Percentiles rank a stretch among this genome's conserved stretches.
Conservation (phyloP, 805 yeast species). For the Candida tibetensis region DNA sequence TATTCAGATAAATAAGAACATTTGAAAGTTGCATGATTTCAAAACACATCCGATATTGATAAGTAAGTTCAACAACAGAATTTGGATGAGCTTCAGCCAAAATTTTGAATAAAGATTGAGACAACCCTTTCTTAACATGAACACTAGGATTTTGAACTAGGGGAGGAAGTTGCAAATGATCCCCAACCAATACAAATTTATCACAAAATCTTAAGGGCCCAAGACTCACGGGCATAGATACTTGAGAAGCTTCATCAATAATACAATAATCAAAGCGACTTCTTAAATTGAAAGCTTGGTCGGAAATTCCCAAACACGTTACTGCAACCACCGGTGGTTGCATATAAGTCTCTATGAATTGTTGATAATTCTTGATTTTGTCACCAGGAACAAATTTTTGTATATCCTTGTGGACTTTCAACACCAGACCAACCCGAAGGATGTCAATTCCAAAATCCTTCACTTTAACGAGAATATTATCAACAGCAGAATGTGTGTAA, state of each 20-base stretch:
- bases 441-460: slow-evolving; percentile 38
- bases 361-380: slow-evolving; percentile 38
- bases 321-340: slow-evolving; percentile 78
- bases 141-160: slow-evolving; percentile 59
- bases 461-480: slow-evolving; percentile 81
- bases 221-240: slow-evolving; percentile 83
- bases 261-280: slow-evolving; percentile 84
- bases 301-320: slow-evolving; percentile 77
- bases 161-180: slow-evolving; percentile 92
- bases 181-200: slow-evolving; percentile 91
- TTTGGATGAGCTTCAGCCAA: slow-evolving; percentile 72
- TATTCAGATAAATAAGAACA: slow-evolving; percentile 69
- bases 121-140: slow-evolving; percentile 64
- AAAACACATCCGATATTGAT: slow-evolving; percentile 89
- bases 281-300: slow-evolving; percentile 53
- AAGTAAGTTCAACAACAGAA: slow-evolving; percentile 70
- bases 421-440: slow-evolving; percentile 62
- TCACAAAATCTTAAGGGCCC: slow-evolving; percentile 82
- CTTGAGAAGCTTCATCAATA: slow-evolving; percentile 95
- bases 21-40: slow-evolving; percentile 87
- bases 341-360: slow-evolving; percentile 46
- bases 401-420: slow-evolving; percentile 62
- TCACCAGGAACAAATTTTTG: slow-evolving; percentile 48
- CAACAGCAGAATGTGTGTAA: slow-evolving; percentile 95
- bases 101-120: slow-evolving; percentile 70